Percentiles rank a stretch among this genome's conserved stretches.
Evolutionary conservation across 495 filamentous ascomycete genomes (phyloP).

Genomic region (Wilcoxina mikolae): DNA sequence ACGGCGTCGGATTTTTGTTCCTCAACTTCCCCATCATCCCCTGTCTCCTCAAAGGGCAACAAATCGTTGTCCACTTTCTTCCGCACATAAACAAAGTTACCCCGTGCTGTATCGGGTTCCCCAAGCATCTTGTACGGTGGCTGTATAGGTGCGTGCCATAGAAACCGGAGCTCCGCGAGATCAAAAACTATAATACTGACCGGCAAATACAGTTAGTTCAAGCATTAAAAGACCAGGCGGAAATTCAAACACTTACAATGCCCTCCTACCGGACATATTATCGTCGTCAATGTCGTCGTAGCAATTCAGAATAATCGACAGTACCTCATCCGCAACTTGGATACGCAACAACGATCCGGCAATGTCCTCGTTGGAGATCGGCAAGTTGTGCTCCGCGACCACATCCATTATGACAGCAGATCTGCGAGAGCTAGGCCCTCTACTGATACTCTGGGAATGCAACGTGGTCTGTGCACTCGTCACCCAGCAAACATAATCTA

Average conservation of each 20-base stretch:
- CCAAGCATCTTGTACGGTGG: conserved; percentile 16
- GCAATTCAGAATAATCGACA: conserved; percentile 17
- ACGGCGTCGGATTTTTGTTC: not conserved
- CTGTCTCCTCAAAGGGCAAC: not conserved
- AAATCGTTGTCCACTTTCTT: conserved; percentile 8
- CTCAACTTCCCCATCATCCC: no score
- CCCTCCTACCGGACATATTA: conserved; percentile 16
- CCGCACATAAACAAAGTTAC: conserved; percentile 18
- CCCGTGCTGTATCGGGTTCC: conserved; percentile 19
- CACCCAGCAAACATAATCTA: not conserved
- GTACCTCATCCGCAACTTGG: conserved; percentile 17
- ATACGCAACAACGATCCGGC: conserved; percentile 14
- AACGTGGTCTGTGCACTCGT: not conserved
- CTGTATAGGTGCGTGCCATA: conserved; percentile 16
- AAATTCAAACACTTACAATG: conserved; percentile 11
- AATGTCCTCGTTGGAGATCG: conserved; percentile 9
- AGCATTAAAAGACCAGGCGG: not conserved
- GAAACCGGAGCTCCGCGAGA: conserved; percentile 7
- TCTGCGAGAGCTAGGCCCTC: not conserved
- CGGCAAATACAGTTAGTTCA: not conserved
- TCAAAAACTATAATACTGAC: conserved; percentile 16
- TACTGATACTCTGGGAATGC: not conserved
- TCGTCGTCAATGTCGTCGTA: conserved; percentile 16
- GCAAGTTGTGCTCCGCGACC: not conserved
- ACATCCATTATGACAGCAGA: not conserved